Conservation (phyloP, 2,329 filamentous ascomycete genomes). For the Metarhizium rileyi region DNA sequence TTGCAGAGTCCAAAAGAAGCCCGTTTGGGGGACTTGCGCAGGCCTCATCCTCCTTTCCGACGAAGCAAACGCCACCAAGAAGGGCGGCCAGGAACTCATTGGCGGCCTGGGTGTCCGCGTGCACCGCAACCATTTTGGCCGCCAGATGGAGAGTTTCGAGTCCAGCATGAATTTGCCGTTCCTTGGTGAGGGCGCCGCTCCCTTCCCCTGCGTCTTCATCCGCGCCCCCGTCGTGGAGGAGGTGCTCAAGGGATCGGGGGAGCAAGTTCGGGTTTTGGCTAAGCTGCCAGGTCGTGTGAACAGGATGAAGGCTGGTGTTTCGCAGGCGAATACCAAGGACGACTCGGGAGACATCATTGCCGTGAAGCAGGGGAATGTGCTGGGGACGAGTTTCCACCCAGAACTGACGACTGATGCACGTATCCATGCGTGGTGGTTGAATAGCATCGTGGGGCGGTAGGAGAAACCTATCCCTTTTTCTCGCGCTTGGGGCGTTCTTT, state of each 20-base stretch:
- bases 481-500: too few species aligned
- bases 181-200: slow-evolving; percentile 29
- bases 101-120: slow-evolving; percentile 86
- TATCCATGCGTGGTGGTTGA: slow-evolving; percentile 90
- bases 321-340: slow-evolving; percentile 27
- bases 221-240: slow-evolving; percentile 87
- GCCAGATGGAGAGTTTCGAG: slow-evolving; percentile 87
- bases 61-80: slow-evolving; percentile 78
- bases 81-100: slow-evolving; percentile 85
- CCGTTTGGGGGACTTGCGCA: slow-evolving; percentile 93
- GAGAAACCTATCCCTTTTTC: slow-evolving; percentile 1
- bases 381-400: slow-evolving; percentile 92
- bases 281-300: slow-evolving; percentile 33
- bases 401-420: slow-evolving; percentile 81
- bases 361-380: slow-evolving; percentile 80
- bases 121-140: slow-evolving; percentile 88
- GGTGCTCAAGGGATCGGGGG: slow-evolving; percentile 41
- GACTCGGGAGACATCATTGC: slow-evolving; percentile 71
- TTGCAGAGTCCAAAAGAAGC: slow-evolving; percentile 59
- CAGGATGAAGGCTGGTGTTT: slow-evolving; percentile 27
- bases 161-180: slow-evolving; percentile 65
- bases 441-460: slow-evolving; percentile 39
- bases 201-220: slow-evolving; percentile 82
- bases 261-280: slow-evolving; percentile 40
- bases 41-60: slow-evolving; percentile 87